A percentile compares a stretch with the other conserved stretches of the same genome.
phyloP scores from a whole-genome alignment of 2,329 filamentous ascomycete species.

The Xylaria sp. region DNA sequence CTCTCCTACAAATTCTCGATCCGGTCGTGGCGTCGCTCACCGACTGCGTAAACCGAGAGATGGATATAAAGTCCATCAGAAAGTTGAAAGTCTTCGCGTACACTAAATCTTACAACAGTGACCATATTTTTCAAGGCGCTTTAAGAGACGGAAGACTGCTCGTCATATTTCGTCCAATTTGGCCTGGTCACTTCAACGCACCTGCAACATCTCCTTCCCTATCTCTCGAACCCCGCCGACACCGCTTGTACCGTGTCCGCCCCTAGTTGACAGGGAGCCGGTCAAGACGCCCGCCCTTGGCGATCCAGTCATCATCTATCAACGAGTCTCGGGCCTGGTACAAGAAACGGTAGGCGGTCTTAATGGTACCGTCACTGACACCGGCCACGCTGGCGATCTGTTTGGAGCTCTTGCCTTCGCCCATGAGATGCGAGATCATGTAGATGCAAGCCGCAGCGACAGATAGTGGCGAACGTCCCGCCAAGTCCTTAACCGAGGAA shows the following conservation, averaged over 20 bases:
- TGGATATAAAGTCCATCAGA: slow-evolving; percentile 1
- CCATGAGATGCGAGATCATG: slow-evolving; percentile 89
- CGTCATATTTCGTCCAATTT: neutral
- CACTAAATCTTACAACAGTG: neutral
- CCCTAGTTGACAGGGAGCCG: slow-evolving; percentile 67
- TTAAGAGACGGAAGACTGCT: neutral
- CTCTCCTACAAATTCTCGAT: slow-evolving; percentile 5
- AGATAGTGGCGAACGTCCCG: slow-evolving; percentile 90
- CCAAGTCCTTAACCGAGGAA: slow-evolving; percentile 77
- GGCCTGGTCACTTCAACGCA: neutral
- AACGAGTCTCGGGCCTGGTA: slow-evolving; percentile 76
- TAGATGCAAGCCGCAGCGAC: slow-evolving; percentile 96
- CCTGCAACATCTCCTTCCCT: neutral
- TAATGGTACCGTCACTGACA: slow-evolving; percentile 96
- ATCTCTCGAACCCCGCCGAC: neutral
- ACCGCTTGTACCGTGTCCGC: neutral
- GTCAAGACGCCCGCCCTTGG: slow-evolving; percentile 70
- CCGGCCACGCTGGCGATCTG: slow-evolving; percentile 84
- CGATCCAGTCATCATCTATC: slow-evolving; percentile 76
- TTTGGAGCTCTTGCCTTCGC: slow-evolving; percentile 78
- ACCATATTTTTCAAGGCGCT: neutral
- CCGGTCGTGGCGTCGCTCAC: neutral
- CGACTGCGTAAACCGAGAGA: neutral
- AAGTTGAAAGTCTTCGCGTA: neutral
- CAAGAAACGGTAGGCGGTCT: slow-evolving; percentile 90